Evolutionary conservation across 257 asterid genomes (phyloP).

Genomic region (Echium plantagineum): DNA sequence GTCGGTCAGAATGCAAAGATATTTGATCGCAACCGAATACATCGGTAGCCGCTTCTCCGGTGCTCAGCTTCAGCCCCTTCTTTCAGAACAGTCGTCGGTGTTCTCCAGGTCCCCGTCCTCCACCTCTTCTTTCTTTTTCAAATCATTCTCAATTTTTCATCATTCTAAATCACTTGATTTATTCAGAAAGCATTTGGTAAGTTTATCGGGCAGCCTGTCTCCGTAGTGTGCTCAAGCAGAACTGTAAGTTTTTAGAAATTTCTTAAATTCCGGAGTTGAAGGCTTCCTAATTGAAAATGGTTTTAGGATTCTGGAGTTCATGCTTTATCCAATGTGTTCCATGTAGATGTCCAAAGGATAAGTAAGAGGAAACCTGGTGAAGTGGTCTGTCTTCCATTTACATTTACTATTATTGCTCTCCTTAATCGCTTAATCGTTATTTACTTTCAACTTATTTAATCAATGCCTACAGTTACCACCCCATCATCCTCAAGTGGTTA

Average conservation of each 20-base stretch:
- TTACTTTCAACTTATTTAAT: not conserved
- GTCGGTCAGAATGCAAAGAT: slow-evolving; percentile 53
- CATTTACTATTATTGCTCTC: no score
- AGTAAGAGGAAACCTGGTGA: slow-evolving; percentile 92
- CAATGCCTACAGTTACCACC: slow-evolving; percentile 57
- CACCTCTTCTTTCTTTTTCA: no score
- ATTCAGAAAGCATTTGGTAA: slow-evolving; percentile 65
- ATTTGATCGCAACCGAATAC: slow-evolving; percentile 75
- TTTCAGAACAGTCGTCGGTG: slow-evolving; percentile 78
- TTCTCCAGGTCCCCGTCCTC: slow-evolving; percentile 38
- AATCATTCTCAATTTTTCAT: no score
- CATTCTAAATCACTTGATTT: no score
- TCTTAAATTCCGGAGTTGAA: no score
- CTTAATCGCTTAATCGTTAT: no score
- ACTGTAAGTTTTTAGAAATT: slow-evolving; percentile 52
- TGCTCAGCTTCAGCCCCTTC: slow-evolving; percentile 61
- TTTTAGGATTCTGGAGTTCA: no score
- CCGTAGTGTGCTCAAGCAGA: slow-evolving; percentile 82
- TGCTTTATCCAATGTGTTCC: slow-evolving; percentile 83
- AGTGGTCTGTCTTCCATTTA: slow-evolving; percentile 49
- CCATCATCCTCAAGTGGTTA: slow-evolving; percentile 72
- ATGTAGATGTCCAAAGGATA: slow-evolving; percentile 86
- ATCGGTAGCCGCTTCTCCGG: slow-evolving; percentile 82
- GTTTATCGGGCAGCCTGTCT: slow-evolving; percentile 76
- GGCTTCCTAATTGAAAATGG: no score